Base-by-base conservation (phyloP, 2,329 filamentous ascomycete species). In the Alternaria sp. region DNA sequence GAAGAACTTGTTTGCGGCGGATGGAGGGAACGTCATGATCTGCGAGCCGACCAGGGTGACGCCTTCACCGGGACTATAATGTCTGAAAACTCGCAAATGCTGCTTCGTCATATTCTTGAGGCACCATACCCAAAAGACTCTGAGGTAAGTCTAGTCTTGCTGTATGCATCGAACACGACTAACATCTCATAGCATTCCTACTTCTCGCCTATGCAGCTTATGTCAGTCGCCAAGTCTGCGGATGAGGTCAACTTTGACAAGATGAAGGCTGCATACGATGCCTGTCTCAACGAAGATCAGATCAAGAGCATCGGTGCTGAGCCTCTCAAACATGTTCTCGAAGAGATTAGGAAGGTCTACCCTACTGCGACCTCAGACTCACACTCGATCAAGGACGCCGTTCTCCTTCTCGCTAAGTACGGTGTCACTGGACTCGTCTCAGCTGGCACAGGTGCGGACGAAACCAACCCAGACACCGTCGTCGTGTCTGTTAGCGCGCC, bases 1-100 rank as follows among this genome's bases (percentile, higher is more conserved):
- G 87, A 91, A 61, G 82, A 88, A 72, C 84, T 88, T 57, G 87
- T 88, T 20, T 92, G 90, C 68, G 89, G 87, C 57, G 89, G 89
- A 11, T 92, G 89, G 85, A 81, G 85, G 54, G 82, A 86, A 22
- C 83, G 81, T 10, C 86, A 91, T 77, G 89, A 91, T 68, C 84
- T 92, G 59, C 85, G 89, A 3, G 80, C 87, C 4, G 90, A 92
- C 70, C 86, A 89, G 63, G 84, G 85, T 34, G 83, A 85, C 66
- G 84, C 84, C 34, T 90, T 88, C 61, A 86, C 88, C 3, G 84
- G 85, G 25, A 86, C 84, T 2, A 82, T 87, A 61, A 88, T 91
- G 86, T 79, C 79, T 20, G 89, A 91, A 71, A 84, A 84, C 60
- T 85, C 85, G 6, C 83, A 88, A 66, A 82, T 82, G 51, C 80